These are phyloP conservation scores for Beauveria rudraprayagi DNA, from an alignment of 2,329 filamentous ascomycete species.

Conservation along the genomic window DNA sequence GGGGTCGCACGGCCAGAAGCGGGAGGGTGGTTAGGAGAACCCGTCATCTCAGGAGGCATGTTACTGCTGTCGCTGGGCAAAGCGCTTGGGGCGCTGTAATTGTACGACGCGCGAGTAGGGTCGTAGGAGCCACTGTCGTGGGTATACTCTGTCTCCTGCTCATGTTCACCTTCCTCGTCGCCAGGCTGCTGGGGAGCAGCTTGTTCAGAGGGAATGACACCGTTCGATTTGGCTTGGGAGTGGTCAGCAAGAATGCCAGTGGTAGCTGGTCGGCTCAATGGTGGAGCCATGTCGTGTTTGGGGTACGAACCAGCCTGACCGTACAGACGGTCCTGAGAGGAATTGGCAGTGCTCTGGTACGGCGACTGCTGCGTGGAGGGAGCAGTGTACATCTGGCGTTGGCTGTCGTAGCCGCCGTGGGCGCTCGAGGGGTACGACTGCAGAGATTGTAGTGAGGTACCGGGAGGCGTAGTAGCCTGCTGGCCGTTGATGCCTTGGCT, in stretches of 20 bases:
- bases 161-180: slow-evolving; percentile 64
- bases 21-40: slow-evolving; percentile 70
- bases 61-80: slow-evolving; percentile 63
- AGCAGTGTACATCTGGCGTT: slow-evolving; percentile 70
- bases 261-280: slow-evolving; percentile 53
- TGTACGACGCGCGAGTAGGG: slow-evolving; percentile 64
- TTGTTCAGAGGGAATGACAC: slow-evolving; percentile 50
- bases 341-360: slow-evolving; percentile 57
- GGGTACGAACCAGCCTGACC: slow-evolving; percentile 61
- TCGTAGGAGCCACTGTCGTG: slow-evolving; percentile 73
- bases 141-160: slow-evolving; percentile 78
- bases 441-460: slow-evolving; percentile 67
- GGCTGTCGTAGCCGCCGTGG: slow-evolving; percentile 61
- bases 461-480: slow-evolving; percentile 79
- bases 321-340: slow-evolving; percentile 58
- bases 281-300: slow-evolving; percentile 85
- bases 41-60: slow-evolving; percentile 73
- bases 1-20: slow-evolving; percentile 80
- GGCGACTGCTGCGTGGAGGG: slow-evolving; percentile 60
- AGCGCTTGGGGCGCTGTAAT: slow-evolving; percentile 63
- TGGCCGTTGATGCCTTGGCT: slow-evolving; percentile 52
- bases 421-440: slow-evolving; percentile 63
- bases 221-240: slow-evolving; percentile 58
- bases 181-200: slow-evolving; percentile 44
- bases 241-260: slow-evolving; percentile 53